A percentile compares a stretch with the other conserved stretches of the same genome.
Evolutionary conservation across 1,139 yeast species (phyloP).

Genomic region (Blastobotrys apis): DNA sequence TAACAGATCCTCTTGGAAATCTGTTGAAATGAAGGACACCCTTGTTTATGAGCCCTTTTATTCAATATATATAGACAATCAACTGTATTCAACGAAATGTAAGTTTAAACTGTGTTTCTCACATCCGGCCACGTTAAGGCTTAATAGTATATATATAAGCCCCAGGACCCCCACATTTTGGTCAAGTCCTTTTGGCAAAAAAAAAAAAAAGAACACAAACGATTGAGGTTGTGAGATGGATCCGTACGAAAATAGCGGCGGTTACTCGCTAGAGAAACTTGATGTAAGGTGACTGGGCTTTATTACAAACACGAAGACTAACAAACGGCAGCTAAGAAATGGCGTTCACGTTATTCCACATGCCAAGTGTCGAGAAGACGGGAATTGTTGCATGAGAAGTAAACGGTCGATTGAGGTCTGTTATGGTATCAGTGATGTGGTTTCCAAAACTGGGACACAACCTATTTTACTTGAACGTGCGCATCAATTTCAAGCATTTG

Average conservation of each 20-base stretch:
- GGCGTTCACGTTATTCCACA: constrained; percentile 7
- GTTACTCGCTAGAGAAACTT: background rate
- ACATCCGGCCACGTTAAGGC: too few relatives aligned
- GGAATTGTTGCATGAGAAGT: background rate
- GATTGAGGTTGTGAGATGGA: too few relatives aligned
- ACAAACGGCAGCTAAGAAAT: background rate
- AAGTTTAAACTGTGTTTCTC: too few relatives aligned
- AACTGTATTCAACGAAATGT: too few relatives aligned
- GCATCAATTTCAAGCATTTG: background rate
- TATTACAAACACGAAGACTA: background rate
- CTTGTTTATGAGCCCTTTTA: too few relatives aligned
- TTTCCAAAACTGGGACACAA: background rate
- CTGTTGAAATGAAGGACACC: too few relatives aligned
- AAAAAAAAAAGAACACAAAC: background rate
- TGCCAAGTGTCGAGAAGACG: background rate
- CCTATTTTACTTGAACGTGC: background rate
- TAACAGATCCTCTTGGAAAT: too few relatives aligned
- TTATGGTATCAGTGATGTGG: constrained; percentile 1
- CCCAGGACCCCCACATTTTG: too few relatives aligned
- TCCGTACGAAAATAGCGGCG: background rate
- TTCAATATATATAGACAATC: too few relatives aligned
- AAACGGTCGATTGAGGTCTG: background rate
- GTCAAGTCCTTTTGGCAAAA: background rate
- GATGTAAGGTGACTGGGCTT: constrained; percentile 1
- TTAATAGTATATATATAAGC: too few relatives aligned